Evolutionary conservation across 176 grass and related monocot species (phyloP).

Genomic region (Poa pratensis): DNA sequence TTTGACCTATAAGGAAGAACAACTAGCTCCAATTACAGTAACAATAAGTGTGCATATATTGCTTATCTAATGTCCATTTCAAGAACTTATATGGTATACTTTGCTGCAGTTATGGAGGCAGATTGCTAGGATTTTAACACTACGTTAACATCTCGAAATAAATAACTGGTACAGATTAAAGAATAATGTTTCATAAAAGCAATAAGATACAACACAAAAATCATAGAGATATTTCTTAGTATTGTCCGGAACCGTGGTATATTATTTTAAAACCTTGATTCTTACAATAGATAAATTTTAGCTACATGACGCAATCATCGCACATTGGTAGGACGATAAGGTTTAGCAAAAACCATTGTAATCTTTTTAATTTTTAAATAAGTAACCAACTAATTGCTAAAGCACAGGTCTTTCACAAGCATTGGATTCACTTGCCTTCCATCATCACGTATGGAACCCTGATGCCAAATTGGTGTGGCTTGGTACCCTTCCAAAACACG

Average conservation of each 20-base stretch:
- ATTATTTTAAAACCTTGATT: constrained; percentile 14
- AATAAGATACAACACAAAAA: neutral
- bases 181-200: constrained; percentile 7
- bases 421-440: constrained; percentile 67
- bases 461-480: constrained; percentile 91
- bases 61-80: neutral
- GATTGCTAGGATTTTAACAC: constrained; percentile 13
- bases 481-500: constrained; percentile 91
- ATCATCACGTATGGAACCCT: constrained; percentile 87
- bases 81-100: neutral
- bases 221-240: neutral
- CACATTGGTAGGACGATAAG: neutral
- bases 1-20: constrained; percentile 65
- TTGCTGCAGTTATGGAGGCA: constrained; percentile 4
- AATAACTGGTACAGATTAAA: constrained; percentile 6
- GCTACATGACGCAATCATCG: neutral
- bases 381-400: constrained; percentile 13
- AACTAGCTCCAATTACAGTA: constrained; percentile 28
- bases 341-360: neutral
- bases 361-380: constrained; percentile 15
- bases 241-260: neutral
- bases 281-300: neutral
- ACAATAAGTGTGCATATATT: neutral
- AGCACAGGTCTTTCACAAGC: constrained; percentile 24
- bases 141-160: neutral